These are phyloP conservation scores for Neurospora terricola DNA, from an alignment of 495 filamentous ascomycete species.

Conservation along the genomic window DNA sequence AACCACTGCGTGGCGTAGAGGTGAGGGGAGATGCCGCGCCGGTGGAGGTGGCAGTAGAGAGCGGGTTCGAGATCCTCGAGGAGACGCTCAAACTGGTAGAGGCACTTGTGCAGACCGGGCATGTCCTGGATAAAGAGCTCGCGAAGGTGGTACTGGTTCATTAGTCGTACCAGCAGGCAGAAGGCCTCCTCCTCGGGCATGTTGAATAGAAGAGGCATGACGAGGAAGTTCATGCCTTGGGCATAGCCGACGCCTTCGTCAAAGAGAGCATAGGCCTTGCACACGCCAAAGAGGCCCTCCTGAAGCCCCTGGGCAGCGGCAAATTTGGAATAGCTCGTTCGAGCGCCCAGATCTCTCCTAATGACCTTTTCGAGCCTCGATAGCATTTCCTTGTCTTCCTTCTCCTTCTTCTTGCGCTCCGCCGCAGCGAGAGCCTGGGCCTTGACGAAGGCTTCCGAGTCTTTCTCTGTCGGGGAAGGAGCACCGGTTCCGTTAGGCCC, in stretches of 20 bases:
- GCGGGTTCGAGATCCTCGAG: conserved; percentile 92
- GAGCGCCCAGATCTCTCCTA: conserved; percentile 75
- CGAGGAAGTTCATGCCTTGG: conserved; percentile 97
- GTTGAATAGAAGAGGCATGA: conserved; percentile 95
- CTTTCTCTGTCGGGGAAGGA: conserved; percentile 49
- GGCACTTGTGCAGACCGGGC: conserved; percentile 84
- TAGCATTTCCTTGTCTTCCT: conserved; percentile 59
- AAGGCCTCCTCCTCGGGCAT: conserved; percentile 98
- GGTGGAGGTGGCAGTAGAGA: conserved; percentile 86
- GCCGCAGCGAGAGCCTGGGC: conserved; percentile 53
- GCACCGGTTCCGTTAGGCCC: conserved; percentile 49
- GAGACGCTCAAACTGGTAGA: conserved; percentile 91
- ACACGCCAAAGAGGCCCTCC: conserved; percentile 87
- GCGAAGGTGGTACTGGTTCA: conserved; percentile 92
- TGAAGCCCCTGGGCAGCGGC: conserved; percentile 80
- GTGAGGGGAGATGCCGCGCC: conserved; percentile 78
- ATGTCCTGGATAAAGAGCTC: conserved; percentile 94
- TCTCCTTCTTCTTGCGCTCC: conserved; percentile 63
- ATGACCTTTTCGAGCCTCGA: conserved; percentile 88
- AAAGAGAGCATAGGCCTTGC: conserved; percentile 95
- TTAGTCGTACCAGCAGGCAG: conserved; percentile 80
- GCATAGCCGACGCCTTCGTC: conserved; percentile 94
- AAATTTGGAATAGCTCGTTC: conserved; percentile 95
- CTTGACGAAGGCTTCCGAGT: conserved; percentile 55
- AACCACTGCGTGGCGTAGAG: conserved; percentile 99